A percentile compares a stretch with the other conserved stretches of the same genome.
phyloP scores from a whole-genome alignment of 805 yeast genomes.

The Kluyveromyces wickerhamii region DNA sequence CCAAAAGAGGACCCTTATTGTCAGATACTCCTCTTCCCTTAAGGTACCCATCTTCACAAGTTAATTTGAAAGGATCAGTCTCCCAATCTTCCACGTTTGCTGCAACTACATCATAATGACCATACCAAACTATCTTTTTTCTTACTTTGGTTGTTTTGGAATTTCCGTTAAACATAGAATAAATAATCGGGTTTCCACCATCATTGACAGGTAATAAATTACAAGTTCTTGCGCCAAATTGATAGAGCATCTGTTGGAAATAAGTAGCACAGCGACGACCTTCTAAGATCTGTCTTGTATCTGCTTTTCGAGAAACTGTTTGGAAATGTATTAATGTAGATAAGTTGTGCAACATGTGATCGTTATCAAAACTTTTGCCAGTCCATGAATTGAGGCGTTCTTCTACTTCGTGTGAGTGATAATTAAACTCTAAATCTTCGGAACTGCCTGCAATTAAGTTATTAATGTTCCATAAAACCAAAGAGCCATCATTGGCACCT shows the following conservation, averaged over 20 bases:
- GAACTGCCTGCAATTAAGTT: constrained; percentile 8
- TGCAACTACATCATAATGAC: constrained; percentile 92
- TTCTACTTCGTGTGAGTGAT: constrained; percentile 8
- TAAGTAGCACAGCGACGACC: constrained; percentile 82
- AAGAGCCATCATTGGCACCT: constrained; percentile 63
- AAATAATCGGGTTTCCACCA: constrained; percentile 75
- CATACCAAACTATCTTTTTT: constrained; percentile 73
- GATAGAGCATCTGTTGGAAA: constrained; percentile 51
- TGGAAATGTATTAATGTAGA: constrained; percentile 55
- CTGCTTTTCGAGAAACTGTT: constrained; percentile 71
- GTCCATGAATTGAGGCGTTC: constrained; percentile 8
- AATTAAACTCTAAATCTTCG: neutral
- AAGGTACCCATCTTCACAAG: constrained; percentile 74
- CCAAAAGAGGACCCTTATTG: constrained; percentile 88
- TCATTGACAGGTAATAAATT: constrained; percentile 62
- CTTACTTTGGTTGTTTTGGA: constrained; percentile 8
- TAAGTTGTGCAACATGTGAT: constrained; percentile 56
- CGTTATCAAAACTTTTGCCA: constrained; percentile 36
- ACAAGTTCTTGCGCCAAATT: constrained; percentile 62
- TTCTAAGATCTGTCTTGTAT: constrained; percentile 48
- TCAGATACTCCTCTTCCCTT: constrained; percentile 92
- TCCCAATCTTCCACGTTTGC: constrained; percentile 63
- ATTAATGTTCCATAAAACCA: constrained; percentile 63
- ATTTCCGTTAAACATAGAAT: constrained; percentile 57
- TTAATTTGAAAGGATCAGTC: constrained; percentile 68